Base-by-base conservation (phyloP, 345 rosid genomes). In the Toxicodendron radicans region DNA sequence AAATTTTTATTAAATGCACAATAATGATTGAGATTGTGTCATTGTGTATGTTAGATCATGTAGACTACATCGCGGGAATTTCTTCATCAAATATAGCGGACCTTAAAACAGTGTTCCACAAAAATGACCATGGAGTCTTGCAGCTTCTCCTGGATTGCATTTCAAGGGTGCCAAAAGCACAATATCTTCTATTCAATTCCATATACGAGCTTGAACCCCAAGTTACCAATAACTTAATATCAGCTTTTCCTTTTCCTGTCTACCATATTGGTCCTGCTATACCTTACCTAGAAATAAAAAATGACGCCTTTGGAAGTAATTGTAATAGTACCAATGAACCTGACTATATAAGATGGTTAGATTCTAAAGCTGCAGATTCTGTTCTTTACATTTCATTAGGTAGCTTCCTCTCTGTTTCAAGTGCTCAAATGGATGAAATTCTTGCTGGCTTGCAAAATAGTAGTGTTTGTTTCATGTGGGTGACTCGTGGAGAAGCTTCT, bases 181-280 rank as follows among this genome's bases (percentile, higher is more conserved):
- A 86, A 64, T 90, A 76, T 35, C 85, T 90, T 51, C 73, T 90
- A 0, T 86, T 92, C 82, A 68, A 83, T 48, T 80, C 89, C 0
- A 54, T 82, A 1, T 76, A 79, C 30, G 91, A 89, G 72, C 87
- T 86, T 8, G 95, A 92, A 77, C 63, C 60, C 85, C 73, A 54
- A 60, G 82, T 66, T 11, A 46, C 88, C 13, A 85, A 85, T 35
- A 59, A 66, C 27, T 52, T 86, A 27, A 63, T 10, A 46, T 24
- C 54, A 35, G 48, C 43, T 20, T 38, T 79, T 24, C 33, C 59
- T 3, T 60, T 70, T 30, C 78, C 85, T 1, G 33, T 83, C 10
- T 79, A 76, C 64, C 58, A 85, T 4, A 46, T 83, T 27, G 85
- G 87, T 27, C 82, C 83, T 9, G 27, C 76, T 57, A 81, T 83